Conservation (phyloP, 306 rosid species). For the Rosa lucieae region DNA sequence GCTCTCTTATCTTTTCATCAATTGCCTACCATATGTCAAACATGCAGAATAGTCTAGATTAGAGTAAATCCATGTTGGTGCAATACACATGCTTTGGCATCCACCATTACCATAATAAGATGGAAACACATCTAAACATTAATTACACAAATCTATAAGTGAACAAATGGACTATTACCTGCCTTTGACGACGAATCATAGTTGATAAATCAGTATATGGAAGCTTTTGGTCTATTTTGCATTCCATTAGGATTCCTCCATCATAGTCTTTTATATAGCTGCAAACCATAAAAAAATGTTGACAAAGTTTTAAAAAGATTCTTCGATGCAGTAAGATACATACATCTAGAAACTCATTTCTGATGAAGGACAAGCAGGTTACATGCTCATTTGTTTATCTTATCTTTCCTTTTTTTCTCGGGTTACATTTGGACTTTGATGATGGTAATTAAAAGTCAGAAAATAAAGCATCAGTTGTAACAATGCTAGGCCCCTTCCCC, state of each 20-base stretch:
- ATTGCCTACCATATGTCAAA: conserved; percentile 62
- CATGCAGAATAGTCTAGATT: conserved; percentile 6
- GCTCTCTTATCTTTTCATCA: conserved; percentile 93
- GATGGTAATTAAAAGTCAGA: not conserved
- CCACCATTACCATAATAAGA: not conserved
- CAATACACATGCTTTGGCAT: not conserved
- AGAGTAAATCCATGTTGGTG: not conserved
- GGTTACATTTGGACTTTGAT: not conserved
- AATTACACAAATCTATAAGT: conserved; percentile 20
- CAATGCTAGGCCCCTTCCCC: not conserved
- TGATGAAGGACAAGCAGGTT: not conserved
- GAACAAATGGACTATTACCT: conserved; percentile 44
- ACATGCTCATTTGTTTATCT: not conserved
- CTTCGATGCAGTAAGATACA: not conserved
- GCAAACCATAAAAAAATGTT: conserved; percentile 23
- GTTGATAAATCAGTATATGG: conserved; percentile 89
- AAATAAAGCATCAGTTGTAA: not conserved
- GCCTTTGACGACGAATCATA: conserved; percentile 93
- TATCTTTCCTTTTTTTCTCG: not conserved
- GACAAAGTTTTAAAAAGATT: conserved; percentile 10
- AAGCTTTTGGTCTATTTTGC: conserved; percentile 93
- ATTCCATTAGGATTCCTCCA: conserved; percentile 97
- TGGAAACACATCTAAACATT: not conserved
- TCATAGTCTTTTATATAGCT: conserved; percentile 98
- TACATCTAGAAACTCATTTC: not conserved